phyloP scores from a whole-genome alignment of 768 basidiomycete species.

The Leccinum imitatum region DNA sequence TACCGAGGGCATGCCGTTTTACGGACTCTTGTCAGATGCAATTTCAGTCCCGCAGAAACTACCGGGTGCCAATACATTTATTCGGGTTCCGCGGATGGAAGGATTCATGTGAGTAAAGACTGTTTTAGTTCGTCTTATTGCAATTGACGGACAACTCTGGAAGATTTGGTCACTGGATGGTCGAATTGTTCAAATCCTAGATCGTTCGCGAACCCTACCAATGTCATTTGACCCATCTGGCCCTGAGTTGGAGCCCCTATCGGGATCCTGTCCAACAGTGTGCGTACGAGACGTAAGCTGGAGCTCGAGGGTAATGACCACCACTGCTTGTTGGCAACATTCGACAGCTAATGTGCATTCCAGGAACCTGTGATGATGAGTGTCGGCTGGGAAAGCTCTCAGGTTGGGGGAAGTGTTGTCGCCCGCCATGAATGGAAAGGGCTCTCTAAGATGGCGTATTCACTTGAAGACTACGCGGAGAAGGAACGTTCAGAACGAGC shows the following conservation, averaged over 20 bases:
- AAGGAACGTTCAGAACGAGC: conserved; percentile 40
- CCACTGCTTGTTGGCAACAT: not conserved
- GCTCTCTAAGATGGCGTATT: conserved; percentile 63
- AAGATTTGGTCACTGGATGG: conserved; percentile 98
- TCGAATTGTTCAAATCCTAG: conserved; percentile 75
- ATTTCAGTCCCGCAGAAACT: conserved; percentile 91
- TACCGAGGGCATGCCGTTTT: conserved; percentile 91
- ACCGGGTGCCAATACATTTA: conserved; percentile 94
- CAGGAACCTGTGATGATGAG: conserved; percentile 91
- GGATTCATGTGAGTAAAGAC: conserved; percentile 63
- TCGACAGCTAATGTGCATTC: conserved; percentile 1
- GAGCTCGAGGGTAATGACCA: conserved; percentile 70
- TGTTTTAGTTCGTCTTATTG: conserved; percentile 2
- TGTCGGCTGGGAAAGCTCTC: conserved; percentile 77
- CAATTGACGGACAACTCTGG: conserved; percentile 2
- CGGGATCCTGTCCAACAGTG: conserved; percentile 33
- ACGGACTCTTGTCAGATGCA: conserved; percentile 90
- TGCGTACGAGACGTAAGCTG: conserved; percentile 95
- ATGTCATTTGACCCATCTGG: conserved; percentile 74
- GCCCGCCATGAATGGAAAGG: conserved; percentile 98
- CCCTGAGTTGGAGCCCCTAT: conserved; percentile 41
- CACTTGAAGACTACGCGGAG: conserved; percentile 75
- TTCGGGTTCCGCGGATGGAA: conserved; percentile 86
- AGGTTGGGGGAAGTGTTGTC: conserved; percentile 64
- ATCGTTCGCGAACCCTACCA: conserved; percentile 71